Evolutionary conservation across 495 filamentous ascomycete genomes (phyloP).

Genomic region (Opeltia flavorubescens): DNA sequence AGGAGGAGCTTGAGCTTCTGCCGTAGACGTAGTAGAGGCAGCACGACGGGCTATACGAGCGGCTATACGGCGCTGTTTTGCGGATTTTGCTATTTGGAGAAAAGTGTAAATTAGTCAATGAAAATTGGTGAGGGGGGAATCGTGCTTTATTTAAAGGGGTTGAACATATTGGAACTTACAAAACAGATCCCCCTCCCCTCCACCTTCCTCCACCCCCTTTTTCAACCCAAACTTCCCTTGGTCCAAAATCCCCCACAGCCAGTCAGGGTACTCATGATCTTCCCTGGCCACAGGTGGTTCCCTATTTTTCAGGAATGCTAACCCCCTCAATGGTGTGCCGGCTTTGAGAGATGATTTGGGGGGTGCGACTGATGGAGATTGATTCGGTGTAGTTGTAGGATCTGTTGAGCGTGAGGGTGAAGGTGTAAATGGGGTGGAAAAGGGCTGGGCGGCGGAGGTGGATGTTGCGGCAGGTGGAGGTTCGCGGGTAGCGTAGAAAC

Average conservation of each 20-base stretch:
- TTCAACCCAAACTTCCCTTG: conserved; percentile 37
- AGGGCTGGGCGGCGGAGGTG: conserved; percentile 34
- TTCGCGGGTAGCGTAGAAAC: conserved; percentile 22
- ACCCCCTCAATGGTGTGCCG: conserved; percentile 60
- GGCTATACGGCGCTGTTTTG: conserved; percentile 58
- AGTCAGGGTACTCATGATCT: conserved; percentile 78
- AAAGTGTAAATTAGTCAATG: background rate
- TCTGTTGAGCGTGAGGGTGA: conserved; percentile 20
- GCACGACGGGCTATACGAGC: conserved; percentile 34
- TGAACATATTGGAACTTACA: conserved; percentile 40
- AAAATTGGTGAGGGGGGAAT: background rate
- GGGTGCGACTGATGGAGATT: conserved; percentile 12
- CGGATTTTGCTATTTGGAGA: conserved; percentile 51
- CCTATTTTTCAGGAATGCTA: conserved; percentile 73
- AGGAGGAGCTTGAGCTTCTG: conserved; percentile 43
- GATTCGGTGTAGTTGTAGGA: conserved; percentile 23
- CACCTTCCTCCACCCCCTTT: conserved; percentile 25
- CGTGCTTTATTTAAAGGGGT: too few relatives aligned
- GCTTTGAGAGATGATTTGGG: conserved; percentile 32
- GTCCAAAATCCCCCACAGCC: conserved; percentile 69
- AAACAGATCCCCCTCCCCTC: conserved; percentile 44
- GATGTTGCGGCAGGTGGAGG: conserved; percentile 30
- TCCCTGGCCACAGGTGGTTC: conserved; percentile 59
- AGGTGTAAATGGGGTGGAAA: conserved; percentile 35
- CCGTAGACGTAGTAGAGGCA: too few relatives aligned